Conservation (phyloP, 345 rosid genomes). For the thale cress (Arabidopsis thaliana) region DNA sequence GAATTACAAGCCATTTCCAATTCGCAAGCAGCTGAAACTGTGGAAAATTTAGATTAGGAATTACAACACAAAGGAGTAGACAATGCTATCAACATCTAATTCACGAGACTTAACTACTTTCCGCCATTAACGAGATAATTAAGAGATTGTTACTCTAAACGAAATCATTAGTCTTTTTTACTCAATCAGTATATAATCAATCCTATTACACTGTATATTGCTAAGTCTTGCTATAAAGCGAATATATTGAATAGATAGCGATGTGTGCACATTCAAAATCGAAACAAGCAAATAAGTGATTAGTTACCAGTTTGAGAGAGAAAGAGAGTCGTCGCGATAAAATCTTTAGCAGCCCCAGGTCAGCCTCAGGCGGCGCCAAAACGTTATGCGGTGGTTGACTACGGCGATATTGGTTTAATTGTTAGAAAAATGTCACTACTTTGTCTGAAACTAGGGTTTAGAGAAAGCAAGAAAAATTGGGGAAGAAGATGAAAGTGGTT, state of each 20-base stretch:
- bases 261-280: slow-evolving; percentile 18
- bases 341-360: too few relatives aligned
- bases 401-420: neutral
- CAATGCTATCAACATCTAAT: neutral
- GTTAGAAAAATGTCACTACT: neutral
- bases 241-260: neutral
- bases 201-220: neutral
- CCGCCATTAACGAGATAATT: neutral
- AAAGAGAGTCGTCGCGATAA: neutral
- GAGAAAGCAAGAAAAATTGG: neutral
- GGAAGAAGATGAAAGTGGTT: neutral
- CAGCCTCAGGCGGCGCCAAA: neutral
- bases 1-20: slow-evolving; percentile 72
- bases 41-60: neutral
- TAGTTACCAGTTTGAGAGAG: slow-evolving; percentile 14
- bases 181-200: neutral
- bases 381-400: neutral
- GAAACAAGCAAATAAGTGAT: neutral
- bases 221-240: neutral
- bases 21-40: neutral
- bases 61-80: neutral
- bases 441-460: slow-evolving; percentile 18
- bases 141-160: neutral
- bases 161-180: neutral
- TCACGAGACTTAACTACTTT: neutral